Conservation (phyloP, 2,329 filamentous ascomycete species). For the Phialemoniopsis sp. region DNA sequence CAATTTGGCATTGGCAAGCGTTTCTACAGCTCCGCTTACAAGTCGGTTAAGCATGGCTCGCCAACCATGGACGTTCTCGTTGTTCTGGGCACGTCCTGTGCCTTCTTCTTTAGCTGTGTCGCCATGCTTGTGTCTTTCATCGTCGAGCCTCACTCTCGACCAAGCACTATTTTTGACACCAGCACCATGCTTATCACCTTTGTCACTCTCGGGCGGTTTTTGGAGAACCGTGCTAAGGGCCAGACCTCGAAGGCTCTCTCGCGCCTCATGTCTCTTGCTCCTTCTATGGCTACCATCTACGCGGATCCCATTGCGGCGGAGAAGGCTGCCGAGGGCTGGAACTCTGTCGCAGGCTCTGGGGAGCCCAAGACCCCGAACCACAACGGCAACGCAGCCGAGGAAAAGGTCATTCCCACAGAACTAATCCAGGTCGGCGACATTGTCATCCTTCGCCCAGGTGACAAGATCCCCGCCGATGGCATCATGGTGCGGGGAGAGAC, state of each 20-base stretch:
- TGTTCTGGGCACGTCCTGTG: constrained; percentile 86
- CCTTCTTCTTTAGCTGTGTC: constrained; percentile 91
- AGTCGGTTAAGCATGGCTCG: constrained; percentile 82
- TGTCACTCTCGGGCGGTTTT: constrained; percentile 81
- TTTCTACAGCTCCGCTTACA: constrained; percentile 92
- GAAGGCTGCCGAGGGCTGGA: constrained; percentile 82
- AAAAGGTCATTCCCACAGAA: constrained; percentile 86
- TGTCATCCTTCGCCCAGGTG: constrained; percentile 86
- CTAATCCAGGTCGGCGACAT: constrained; percentile 91
- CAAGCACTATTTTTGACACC: constrained; percentile 91
- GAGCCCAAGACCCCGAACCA: constrained; percentile 39
- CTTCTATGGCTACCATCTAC: constrained; percentile 96
- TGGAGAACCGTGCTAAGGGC: constrained; percentile 93
- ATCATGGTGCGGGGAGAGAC: constrained; percentile 83
- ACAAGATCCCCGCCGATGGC: constrained; percentile 95
- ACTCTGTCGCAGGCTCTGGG: constrained; percentile 30
- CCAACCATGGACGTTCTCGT: constrained; percentile 98
- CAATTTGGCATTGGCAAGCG: constrained; percentile 95
- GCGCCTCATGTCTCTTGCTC: constrained; percentile 89
- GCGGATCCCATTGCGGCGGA: constrained; percentile 89
- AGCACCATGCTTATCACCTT: constrained; percentile 98
- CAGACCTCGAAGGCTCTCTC: constrained; percentile 94
- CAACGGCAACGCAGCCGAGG: constrained; percentile 65
- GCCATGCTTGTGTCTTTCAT: constrained; percentile 81
- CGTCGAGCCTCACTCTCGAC: constrained; percentile 70